phyloP scores from a whole-genome alignment of 2,329 filamentous ascomycete species.

The Pseudopyrenochaeta lycopersici region DNA sequence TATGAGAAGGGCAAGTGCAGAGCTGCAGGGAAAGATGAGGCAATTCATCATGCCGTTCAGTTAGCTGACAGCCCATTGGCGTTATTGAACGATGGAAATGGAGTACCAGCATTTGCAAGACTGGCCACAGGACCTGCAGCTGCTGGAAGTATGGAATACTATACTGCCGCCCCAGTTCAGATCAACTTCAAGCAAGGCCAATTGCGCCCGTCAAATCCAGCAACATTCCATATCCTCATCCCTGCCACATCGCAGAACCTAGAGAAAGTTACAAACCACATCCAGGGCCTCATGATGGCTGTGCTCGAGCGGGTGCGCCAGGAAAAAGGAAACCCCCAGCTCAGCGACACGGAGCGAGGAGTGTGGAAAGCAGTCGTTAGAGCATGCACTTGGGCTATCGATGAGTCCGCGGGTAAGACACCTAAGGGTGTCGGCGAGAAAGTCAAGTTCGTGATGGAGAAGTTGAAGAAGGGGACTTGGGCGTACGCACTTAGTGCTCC shows the following conservation, averaged over 20 bases:
- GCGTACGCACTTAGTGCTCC: conserved; percentile 18
- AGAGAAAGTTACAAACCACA: conserved; percentile 29
- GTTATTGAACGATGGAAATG: conserved; percentile 7
- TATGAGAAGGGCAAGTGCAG: conserved; percentile 33
- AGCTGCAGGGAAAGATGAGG: conserved; percentile 23
- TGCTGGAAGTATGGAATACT: conserved; percentile 8
- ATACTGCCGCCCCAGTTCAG: conserved; percentile 31
- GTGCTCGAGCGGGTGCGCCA: conserved; percentile 37
- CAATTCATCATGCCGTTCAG: conserved; percentile 35
- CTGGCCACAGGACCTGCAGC: conserved; percentile 37
- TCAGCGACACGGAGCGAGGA: conserved; percentile 21
- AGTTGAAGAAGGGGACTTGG: conserved; percentile 35
- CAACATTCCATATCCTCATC: conserved; percentile 33
- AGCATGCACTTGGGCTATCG: conserved; percentile 36
- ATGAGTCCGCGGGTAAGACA: conserved; percentile 33
- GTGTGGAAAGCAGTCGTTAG: conserved; percentile 37
- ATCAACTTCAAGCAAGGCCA: conserved; percentile 23
- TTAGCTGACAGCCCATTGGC: conserved; percentile 40
- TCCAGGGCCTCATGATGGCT: conserved; percentile 44
- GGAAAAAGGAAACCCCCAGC: conserved; percentile 28
- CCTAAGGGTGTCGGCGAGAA: conserved; percentile 36
- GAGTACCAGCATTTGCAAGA: conserved; percentile 34
- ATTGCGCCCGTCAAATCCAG: conserved; percentile 21
- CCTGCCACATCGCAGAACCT: conserved; percentile 17
- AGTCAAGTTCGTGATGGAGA: conserved; percentile 33